These are phyloP conservation scores for Funneliformis geosporum DNA, from an alignment of 192 early-diverging fungal species.

Conservation along the genomic window DNA sequence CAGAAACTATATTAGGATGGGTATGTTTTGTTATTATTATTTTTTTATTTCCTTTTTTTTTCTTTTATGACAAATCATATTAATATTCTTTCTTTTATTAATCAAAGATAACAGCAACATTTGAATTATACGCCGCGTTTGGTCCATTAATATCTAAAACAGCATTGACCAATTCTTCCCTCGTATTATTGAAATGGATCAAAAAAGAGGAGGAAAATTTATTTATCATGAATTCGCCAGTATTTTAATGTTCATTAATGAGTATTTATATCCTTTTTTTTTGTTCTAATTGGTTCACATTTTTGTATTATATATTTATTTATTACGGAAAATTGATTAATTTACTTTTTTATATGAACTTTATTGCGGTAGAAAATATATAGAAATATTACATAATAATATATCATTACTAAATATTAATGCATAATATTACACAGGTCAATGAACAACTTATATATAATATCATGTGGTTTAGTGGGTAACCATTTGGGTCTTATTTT, in stretches of 20 bases:
- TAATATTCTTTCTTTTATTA: not conserved
- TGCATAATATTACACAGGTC: no score
- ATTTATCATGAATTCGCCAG: constrained; percentile 73
- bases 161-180: constrained; percentile 63
- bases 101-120: constrained; percentile 57
- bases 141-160: constrained; percentile 61
- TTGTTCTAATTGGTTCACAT: not conserved
- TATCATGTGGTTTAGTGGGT: no score
- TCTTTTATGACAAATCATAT: not conserved
- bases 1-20: constrained; percentile 66
- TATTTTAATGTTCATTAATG: constrained; percentile 50
- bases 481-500: no score
- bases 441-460: no score
- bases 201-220: constrained; percentile 73
- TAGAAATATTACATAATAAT: not conserved
- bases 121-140: constrained; percentile 75
- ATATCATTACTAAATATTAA: not conserved
- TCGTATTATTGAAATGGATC: constrained; percentile 75
- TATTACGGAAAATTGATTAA: no score
- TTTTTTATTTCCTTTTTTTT: not conserved
- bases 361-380: not conserved
- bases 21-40: constrained; percentile 37
- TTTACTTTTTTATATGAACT: not conserved
- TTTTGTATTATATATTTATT: not conserved
- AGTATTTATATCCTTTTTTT: not conserved